A percentile compares a stretch with the other conserved stretches of the same genome.
These are phyloP conservation scores for Diospyros kaki DNA, from an alignment of 148 eudicot species.

Conservation along the genomic window DNA sequence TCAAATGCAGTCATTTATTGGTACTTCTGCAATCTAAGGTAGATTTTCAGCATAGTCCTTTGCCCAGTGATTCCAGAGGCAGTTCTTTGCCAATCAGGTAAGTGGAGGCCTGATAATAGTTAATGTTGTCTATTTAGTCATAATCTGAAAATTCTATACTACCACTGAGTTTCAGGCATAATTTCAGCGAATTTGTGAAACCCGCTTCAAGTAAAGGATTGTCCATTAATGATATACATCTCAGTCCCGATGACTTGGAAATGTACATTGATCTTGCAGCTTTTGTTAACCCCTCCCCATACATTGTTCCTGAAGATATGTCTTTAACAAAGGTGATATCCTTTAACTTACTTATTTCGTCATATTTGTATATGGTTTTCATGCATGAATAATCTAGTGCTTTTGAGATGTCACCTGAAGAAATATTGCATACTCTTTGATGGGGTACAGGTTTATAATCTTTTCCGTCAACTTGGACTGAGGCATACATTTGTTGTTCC, in stretches of 20 bases:
- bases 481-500: conserved; percentile 93
- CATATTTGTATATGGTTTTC: neutral
- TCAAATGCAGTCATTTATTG: conserved; percentile 71
- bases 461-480: conserved; percentile 88
- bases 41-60: conserved; percentile 92
- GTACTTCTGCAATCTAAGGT: conserved; percentile 96
- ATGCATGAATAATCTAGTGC: neutral
- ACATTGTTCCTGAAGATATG: conserved; percentile 95
- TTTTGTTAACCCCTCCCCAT: conserved; percentile 87
- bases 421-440: conserved; percentile 11
- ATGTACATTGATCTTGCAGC: conserved; percentile 99
- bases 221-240: conserved; percentile 67
- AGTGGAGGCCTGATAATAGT: conserved; percentile 13
- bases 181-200: conserved; percentile 82
- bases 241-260: conserved; percentile 81
- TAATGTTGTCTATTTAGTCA: neutral
- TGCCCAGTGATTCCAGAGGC: conserved; percentile 73
- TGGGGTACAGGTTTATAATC: conserved; percentile 74
- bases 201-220: conserved; percentile 91
- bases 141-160: neutral
- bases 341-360: neutral
- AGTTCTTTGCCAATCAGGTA: conserved; percentile 84
- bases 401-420: conserved; percentile 12
- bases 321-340: conserved; percentile 76
- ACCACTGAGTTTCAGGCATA: conserved; percentile 63